phyloP scores from a whole-genome alignment of 176 grass and related monocot species.

The Oryza coarctata region DNA sequence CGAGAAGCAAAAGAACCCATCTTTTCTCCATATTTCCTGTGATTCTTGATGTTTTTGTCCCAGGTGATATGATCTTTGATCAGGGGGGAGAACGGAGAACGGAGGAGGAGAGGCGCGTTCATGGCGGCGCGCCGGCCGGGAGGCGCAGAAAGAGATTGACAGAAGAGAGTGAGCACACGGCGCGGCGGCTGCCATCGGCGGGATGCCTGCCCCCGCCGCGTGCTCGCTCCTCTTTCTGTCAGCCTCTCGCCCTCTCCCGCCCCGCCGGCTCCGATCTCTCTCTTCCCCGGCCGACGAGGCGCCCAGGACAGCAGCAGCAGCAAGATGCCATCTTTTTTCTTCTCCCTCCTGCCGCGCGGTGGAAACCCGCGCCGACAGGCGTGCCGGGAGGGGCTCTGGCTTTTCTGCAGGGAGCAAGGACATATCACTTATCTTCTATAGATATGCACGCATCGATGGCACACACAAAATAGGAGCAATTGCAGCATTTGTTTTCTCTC shows the following conservation, averaged over 20 bases:
- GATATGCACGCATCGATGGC: constrained; percentile 17
- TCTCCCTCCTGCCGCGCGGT: neutral
- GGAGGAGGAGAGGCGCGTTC: too few relatives aligned
- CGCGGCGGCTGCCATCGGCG: constrained; percentile 26
- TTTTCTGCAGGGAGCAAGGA: constrained; percentile 29
- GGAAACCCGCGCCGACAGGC: constrained; percentile 31
- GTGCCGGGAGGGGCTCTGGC: constrained; percentile 14
- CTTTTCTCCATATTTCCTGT: neutral
- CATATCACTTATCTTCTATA: constrained; percentile 34
- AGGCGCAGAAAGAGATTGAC: constrained; percentile 31
- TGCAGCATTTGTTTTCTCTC: neutral
- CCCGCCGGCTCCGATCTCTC: too few relatives aligned
- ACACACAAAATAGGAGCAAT: neutral
- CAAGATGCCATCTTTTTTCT: neutral
- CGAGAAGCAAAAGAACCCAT: neutral
- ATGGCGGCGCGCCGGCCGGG: neutral
- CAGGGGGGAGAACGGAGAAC: too few relatives aligned
- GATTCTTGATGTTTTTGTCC: neutral
- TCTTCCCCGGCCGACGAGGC: neutral
- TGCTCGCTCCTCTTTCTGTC: constrained; percentile 56
- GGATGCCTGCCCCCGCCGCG: constrained; percentile 26
- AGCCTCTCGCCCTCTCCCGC: neutral
- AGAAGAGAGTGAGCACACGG: constrained; percentile 60
- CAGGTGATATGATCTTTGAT: neutral
- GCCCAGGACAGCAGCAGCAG: too few relatives aligned